Evolutionary conservation across 2,329 filamentous ascomycete genomes (phyloP), one percentile per base, ranked within the genome.

Genomic region (Aspergillus sp.): DNA sequence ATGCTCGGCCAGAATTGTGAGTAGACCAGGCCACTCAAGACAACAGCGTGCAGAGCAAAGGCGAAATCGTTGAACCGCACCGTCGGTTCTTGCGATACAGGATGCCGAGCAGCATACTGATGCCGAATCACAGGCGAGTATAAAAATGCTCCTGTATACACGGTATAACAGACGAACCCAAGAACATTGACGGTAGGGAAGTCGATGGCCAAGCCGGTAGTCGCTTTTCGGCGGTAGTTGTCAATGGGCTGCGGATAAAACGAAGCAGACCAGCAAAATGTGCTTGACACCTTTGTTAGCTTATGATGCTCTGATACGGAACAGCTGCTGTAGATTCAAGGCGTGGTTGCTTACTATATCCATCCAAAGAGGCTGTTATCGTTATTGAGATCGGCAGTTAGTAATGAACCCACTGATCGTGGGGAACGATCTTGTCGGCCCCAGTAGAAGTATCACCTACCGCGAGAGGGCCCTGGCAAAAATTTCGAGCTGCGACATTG

Each of bases 201-300:
- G 73, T 97, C 93, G 63, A 96, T 88, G 0, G 91, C 90, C 4
- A 93, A 87, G 41, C 95, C 95, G 19, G 85, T 83, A 4, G 93
- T 97, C 8, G 90, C 90, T 57, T 85, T 85, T 54, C 91, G 88
- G 31, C 80, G 81, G 73, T 82, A 88, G 81, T 97, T 98, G 62
- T 91, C 83, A 60, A 96, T 77, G 6, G 90, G 86, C 72, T 98
- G 95, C 1, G 93, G 93, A 73, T 98, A 98, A 78, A 97, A 98
- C 15, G 91, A 96, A 15, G 88, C 77, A 12, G 90, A 93, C 93
- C 93, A 95, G 74, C 84, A 86, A 49, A 87, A 63, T 62, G 85
- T 88, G 76, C 77, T 80, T 59, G 7, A 21, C 31, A 12, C 17
- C 39, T 37, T 56, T 31, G 40, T 40, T 21, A 55, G 54, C 37